These are phyloP conservation scores for Jaenimonas drosophilae DNA, from an alignment of 208 protist species.

Conservation along the genomic window DNA sequence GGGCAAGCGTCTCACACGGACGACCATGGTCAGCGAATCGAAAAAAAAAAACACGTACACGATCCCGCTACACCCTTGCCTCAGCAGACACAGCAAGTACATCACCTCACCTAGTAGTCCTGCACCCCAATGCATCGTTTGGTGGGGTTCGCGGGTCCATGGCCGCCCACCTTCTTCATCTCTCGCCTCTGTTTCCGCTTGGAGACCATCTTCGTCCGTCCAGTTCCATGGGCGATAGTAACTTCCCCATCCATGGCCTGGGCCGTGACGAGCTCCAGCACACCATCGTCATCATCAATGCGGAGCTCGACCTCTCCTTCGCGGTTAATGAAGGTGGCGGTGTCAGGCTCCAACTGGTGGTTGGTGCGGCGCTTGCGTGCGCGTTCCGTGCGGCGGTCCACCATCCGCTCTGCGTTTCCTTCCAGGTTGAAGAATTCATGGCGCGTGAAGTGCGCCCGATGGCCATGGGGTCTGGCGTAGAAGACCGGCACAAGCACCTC, in stretches of 20 bases:
- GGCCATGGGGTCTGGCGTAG: conserved; percentile 39
- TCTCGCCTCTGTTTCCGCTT: conserved; percentile 66
- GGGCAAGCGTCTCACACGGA: too few relatives aligned
- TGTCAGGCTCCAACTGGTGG: conserved; percentile 67
- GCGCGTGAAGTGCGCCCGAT: conserved; percentile 32
- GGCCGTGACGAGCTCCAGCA: conserved; percentile 47
- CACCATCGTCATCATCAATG: conserved; percentile 83
- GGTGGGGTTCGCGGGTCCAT: conserved; percentile 45
- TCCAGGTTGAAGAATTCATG: conserved; percentile 75
- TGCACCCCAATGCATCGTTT: conserved; percentile 44
- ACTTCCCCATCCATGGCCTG: not conserved
- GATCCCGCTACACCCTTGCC: too few relatives aligned
- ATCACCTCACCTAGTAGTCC: conserved; percentile 31
- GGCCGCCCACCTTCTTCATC: conserved; percentile 32
- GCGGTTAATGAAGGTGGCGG: conserved; percentile 63
- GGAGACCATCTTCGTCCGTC: conserved; percentile 24
- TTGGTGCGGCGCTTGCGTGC: conserved; percentile 47
- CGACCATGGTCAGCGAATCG: too few relatives aligned
- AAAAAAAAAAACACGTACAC: too few relatives aligned
- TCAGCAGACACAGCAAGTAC: too few relatives aligned
- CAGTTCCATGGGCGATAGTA: conserved; percentile 8
- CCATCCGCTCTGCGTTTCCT: conserved; percentile 42
- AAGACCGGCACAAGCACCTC: conserved; percentile 42
- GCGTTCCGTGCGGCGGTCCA: conserved; percentile 13
- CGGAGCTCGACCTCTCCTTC: conserved; percentile 77